Evolutionary conservation across 257 asterid genomes (phyloP).

Genomic region (Orobanche coerulescens): DNA sequence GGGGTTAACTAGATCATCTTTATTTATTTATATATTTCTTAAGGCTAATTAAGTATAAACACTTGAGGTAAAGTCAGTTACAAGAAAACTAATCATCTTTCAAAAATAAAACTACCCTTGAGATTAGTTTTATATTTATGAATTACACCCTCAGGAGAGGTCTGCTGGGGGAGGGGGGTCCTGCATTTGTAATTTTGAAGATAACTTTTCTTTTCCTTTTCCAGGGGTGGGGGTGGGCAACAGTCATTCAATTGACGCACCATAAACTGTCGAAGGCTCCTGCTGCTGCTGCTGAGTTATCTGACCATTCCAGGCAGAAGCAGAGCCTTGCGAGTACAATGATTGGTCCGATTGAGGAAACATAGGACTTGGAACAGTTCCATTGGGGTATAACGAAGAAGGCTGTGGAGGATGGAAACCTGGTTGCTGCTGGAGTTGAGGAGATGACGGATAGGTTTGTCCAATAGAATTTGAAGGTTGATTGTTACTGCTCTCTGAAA

Average conservation of each 20-base stretch:
- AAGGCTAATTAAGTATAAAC: too few relatives aligned
- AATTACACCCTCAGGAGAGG: too few relatives aligned
- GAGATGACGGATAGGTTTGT: constrained; percentile 48
- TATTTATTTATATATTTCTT: too few relatives aligned
- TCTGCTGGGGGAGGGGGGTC: too few relatives aligned
- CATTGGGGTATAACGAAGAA: constrained; percentile 46
- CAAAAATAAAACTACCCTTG: too few relatives aligned
- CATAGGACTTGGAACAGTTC: constrained; percentile 41
- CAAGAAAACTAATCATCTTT: too few relatives aligned
- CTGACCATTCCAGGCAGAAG: constrained; percentile 57
- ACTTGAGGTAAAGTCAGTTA: too few relatives aligned
- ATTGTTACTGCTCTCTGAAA: constrained; percentile 40
- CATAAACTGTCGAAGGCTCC: constrained; percentile 61
- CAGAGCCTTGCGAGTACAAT: constrained; percentile 44
- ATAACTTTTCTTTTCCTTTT: not conserved
- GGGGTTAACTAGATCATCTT: too few relatives aligned
- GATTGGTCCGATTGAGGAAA: constrained; percentile 47
- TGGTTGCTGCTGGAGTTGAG: constrained; percentile 59
- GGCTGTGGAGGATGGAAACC: constrained; percentile 39
- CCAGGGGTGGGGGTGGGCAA: not conserved
- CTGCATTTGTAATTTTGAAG: too few relatives aligned
- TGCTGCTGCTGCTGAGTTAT: constrained; percentile 66
- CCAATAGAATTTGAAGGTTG: constrained; percentile 39
- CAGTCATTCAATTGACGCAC: constrained; percentile 26
- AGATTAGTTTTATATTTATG: too few relatives aligned